phyloP scores from a whole-genome alignment of 2,329 filamentous ascomycete genomes.

The Penicillium brevicompactum region DNA sequence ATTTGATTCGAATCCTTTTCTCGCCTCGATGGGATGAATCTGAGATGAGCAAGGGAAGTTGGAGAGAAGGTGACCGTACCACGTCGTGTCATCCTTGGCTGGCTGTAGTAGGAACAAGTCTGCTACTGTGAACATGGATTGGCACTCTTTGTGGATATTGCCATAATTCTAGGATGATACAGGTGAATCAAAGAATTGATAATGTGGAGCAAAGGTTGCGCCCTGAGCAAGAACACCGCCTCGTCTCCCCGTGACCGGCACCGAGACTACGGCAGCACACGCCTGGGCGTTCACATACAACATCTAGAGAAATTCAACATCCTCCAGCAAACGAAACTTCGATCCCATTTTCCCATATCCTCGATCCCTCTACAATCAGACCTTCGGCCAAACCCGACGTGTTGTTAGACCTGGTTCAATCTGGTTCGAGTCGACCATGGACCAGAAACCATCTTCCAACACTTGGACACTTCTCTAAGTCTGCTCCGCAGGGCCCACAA shows the following conservation, averaged over 20 bases:
- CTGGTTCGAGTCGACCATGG: too few relatives aligned
- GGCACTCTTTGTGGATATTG: not conserved
- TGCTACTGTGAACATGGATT: not conserved
- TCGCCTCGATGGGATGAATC: not conserved
- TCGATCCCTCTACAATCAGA: too few relatives aligned
- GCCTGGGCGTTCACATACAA: not conserved
- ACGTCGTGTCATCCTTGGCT: not conserved
- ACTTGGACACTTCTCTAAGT: not conserved
- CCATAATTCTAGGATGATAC: not conserved
- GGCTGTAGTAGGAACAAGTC: not conserved
- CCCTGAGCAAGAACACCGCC: not conserved
- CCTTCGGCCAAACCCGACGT: too few relatives aligned
- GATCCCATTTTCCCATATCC: too few relatives aligned
- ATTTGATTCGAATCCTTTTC: not conserved
- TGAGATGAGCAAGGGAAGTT: not conserved
- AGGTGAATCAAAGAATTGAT: not conserved
- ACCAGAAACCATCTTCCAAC: too few relatives aligned
- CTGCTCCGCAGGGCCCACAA: not conserved
- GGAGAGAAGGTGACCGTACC: not conserved
- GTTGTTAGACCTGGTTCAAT: too few relatives aligned
- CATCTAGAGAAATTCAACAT: not conserved
- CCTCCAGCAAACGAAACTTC: not conserved
- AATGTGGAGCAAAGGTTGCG: not conserved
- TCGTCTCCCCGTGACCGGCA: not conserved
- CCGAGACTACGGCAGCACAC: not conserved